Evolutionary conservation across 306 rosid genomes (phyloP).

Genomic region (Argentina anserina): DNA sequence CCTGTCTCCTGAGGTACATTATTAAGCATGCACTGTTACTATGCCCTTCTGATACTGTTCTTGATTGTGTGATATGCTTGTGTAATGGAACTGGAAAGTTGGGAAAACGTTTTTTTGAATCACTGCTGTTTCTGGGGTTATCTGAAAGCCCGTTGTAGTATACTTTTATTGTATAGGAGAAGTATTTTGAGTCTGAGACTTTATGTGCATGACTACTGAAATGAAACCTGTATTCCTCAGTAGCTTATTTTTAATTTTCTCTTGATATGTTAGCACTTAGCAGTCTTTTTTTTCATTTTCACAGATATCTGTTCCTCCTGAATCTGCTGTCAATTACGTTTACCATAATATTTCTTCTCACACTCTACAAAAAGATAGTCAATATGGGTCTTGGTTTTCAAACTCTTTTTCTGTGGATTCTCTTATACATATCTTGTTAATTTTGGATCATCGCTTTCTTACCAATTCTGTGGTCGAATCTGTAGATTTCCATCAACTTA

Average conservation of each 20-base stretch:
- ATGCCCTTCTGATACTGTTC: background rate
- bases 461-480: background rate
- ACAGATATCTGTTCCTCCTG: background rate
- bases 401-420: background rate
- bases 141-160: background rate
- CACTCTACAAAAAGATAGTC: background rate
- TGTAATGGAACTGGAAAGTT: background rate
- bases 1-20: conserved; percentile 32
- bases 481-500: background rate
- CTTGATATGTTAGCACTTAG: too few species aligned
- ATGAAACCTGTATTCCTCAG: background rate
- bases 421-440: background rate
- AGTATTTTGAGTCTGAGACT: background rate
- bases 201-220: background rate
- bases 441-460: background rate
- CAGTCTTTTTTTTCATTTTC: background rate
- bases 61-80: background rate
- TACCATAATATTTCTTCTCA: background rate
- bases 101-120: background rate
- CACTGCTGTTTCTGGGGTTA: background rate
- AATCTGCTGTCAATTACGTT: background rate
- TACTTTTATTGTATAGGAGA: background rate
- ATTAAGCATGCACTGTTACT: background rate
- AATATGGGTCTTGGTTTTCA: background rate
- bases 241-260: background rate